Conservation (phyloP, 306 rosid species). For the Carpinus viminea region DNA sequence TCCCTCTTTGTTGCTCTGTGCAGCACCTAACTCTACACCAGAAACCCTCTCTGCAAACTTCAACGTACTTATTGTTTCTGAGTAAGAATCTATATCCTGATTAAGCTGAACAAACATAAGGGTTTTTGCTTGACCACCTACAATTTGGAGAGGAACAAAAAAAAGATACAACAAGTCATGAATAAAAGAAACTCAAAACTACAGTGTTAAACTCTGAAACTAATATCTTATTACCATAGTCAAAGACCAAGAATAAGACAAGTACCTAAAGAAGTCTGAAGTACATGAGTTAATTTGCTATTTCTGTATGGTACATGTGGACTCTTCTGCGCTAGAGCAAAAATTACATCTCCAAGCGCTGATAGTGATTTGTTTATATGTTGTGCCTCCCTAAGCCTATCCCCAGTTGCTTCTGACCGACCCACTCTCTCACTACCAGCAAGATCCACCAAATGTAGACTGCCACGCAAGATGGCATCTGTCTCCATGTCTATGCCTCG, state of each 20-base stretch:
- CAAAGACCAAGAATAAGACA: conserved; percentile 16
- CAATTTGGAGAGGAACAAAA: conserved; percentile 24
- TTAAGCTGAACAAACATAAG: conserved; percentile 99
- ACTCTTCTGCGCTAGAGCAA: conserved; percentile 90
- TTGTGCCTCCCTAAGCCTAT: conserved; percentile 99
- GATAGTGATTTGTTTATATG: conserved; percentile 93
- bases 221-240: background rate
- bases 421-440: conserved; percentile 99
- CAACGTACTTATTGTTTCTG: conserved; percentile 87
- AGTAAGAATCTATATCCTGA: conserved; percentile 86
- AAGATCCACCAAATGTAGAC: conserved; percentile 93
- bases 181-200: conserved; percentile 16
- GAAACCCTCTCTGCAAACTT: conserved; percentile 99
- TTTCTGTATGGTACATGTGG: conserved; percentile 93
- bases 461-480: conserved; percentile 72
- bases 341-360: conserved; percentile 98
- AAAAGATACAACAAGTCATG: conserved; percentile 17
- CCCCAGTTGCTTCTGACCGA: conserved; percentile 97
- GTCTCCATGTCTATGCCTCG: conserved; percentile 91
- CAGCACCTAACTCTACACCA: conserved; percentile 97
- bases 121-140: conserved; percentile 99
- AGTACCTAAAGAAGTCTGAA: conserved; percentile 93
- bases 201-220: background rate
- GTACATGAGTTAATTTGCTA: conserved; percentile 98
- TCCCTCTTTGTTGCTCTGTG: conserved; percentile 97